Percentiles rank a stretch among this genome's conserved stretches.
Conservation (phyloP, 2,329 filamentous ascomycete genomes). For the Shiraia sp. region DNA sequence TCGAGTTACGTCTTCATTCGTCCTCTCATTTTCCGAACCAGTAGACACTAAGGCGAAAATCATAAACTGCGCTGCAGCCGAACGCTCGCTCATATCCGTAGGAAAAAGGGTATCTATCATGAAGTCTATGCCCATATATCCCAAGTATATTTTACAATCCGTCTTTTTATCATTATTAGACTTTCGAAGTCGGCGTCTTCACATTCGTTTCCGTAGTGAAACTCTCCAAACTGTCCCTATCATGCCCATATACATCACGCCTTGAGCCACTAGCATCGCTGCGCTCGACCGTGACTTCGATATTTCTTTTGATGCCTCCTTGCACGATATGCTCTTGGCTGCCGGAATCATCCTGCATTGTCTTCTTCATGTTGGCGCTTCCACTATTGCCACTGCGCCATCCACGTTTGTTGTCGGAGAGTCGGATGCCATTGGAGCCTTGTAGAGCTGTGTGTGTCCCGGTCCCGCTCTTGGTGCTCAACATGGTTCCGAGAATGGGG, state of each 20-base stretch:
- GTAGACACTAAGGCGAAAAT: too few species aligned
- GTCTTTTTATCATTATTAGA: not conserved
- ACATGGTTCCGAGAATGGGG: not conserved
- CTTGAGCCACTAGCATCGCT: not conserved
- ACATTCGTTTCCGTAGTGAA: not conserved
- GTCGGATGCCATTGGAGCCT: not conserved
- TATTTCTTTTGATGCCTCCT: not conserved
- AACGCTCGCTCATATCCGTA: too few species aligned
- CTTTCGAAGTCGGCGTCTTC: not conserved
- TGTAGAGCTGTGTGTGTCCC: not conserved
- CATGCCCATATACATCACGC: not conserved
- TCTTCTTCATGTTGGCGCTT: not conserved
- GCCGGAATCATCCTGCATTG: not conserved
- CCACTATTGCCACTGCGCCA: not conserved
- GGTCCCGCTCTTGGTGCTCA: not conserved
- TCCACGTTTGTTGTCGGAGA: not conserved
- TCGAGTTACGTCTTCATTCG: too few species aligned
- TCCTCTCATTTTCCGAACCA: too few species aligned
- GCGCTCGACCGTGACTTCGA: not conserved
- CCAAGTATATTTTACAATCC: not conserved
- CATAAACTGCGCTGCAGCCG: too few species aligned
- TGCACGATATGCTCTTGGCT: not conserved
- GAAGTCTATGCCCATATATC: not conserved
- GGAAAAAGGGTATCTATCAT: not conserved
- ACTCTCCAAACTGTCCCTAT: not conserved